Evolutionary conservation across 805 yeast genomes (phyloP), one percentile per base, ranked within the genome.

Genomic region (Candida chauliodis): DNA sequence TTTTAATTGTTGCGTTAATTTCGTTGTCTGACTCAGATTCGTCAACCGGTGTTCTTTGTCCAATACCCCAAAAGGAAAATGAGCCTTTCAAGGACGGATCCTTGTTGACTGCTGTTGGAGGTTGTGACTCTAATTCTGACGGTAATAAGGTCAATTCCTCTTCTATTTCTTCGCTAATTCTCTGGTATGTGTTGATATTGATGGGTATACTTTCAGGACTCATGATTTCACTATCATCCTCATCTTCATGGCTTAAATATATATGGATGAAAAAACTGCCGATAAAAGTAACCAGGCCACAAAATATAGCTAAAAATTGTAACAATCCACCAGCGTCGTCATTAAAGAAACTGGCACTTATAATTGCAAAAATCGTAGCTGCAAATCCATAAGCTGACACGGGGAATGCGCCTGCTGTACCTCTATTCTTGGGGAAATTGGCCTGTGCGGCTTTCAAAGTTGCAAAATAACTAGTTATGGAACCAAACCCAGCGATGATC

Each of bases 391-490:
- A 84, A 1, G 79, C 67, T 10, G 85, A 73, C 3, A 81, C 83
- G 2, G 87, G 86, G 30, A 76, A 63, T 1, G 86, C 80, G 14
- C 80, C 81, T 2, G 88, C 88, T 5, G 78, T 66, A 16, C 88
- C 93, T 51, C 83, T 69, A 50, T 80, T 78, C 20, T 74, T 61
- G 0, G 91, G 91, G 47, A 84, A 84, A 50, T 84, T 84, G 2
- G 82, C 50, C 22, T 77, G 77, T 1, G 77, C 69, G 1, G 76
- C 75, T 43, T 77, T 78, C 46, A 78, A 56, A 9, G 69, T 56
- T 58, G 86, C 72, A 20, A 84, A 74, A 50, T 73, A 83, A 42
- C 76, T 72, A 1, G 79, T 76, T 8, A 78, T 76, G 0, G 88
- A 80, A 0, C 89, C 87, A 46, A 79, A 74, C 0, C 89, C 86